Evolutionary conservation across 2,329 filamentous ascomycete species (phyloP).

Genomic region (Xylariaceae sp.): DNA sequence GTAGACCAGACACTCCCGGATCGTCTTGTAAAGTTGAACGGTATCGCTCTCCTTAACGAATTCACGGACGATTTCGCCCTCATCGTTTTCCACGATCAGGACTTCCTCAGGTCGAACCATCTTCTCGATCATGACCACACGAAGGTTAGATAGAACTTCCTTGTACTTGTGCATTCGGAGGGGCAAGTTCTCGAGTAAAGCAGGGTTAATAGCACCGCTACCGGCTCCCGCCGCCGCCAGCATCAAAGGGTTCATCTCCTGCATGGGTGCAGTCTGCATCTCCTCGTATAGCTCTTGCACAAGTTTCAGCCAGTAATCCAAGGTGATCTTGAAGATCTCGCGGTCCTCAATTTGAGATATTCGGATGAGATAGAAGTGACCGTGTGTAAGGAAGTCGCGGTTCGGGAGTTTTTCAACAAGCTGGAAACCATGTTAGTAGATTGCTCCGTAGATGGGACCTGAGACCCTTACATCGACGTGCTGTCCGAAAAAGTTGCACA

Average conservation of each 20-base stretch:
- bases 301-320: conserved; percentile 99
- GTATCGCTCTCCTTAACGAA: conserved; percentile 99
- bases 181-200: conserved; percentile 85
- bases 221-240: conserved; percentile 76
- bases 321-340: conserved; percentile 98
- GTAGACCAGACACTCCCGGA: conserved; percentile 94
- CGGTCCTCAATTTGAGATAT: conserved; percentile 99
- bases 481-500: conserved; percentile 96
- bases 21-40: conserved; percentile 99
- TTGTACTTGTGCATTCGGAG: conserved; percentile 98
- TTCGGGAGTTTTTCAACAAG: conserved; percentile 96
- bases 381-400: conserved; percentile 91
- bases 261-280: conserved; percentile 95
- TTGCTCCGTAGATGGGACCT: neutral
- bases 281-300: conserved; percentile 98
- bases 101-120: conserved; percentile 99
- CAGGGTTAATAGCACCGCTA: conserved; percentile 84
- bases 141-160: conserved; percentile 90
- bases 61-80: conserved; percentile 97
- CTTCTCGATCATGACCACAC: conserved; percentile 99
- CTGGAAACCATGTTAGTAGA: conserved; percentile 49
- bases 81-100: conserved; percentile 98
- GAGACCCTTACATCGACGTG: conserved; percentile 75
- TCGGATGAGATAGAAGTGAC: conserved; percentile 96
- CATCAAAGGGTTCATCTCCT: conserved; percentile 88